Base-by-base conservation (phyloP, 495 filamentous ascomycete genomes). In the Aspergillus carlsbadensis region DNA sequence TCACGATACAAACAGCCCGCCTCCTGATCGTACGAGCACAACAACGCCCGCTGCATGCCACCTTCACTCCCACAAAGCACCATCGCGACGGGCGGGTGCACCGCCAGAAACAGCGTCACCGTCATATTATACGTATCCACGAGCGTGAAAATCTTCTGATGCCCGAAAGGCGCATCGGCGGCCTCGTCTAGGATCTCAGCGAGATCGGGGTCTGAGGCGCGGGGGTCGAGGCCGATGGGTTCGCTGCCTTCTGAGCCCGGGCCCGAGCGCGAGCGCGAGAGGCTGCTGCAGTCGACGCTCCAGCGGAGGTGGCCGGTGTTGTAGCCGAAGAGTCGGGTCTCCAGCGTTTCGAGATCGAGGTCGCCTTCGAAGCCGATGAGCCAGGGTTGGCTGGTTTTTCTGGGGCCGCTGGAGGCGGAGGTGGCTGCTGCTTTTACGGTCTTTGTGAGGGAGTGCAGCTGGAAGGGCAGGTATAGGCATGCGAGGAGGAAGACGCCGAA, bases 11-110 rank as follows among this genome's bases (percentile, higher is more conserved):
- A 22, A 5, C n/a, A 37, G 6, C n/a, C 11, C 14, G 10, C 6
- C 20, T 34, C 21, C 47, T 33, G 24, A 24, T 51, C 47, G n/a
- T 51, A 51, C 8, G 47, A 51, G 47, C 47, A 51, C 34, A 34
- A 18, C 33, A 51, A 15, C 10, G 21, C 47, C 1, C 33, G 47
- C 10, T 51, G 47, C 47, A 51, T 51, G 4, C 47, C 33, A 14
- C 31, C 47, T 24, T 51, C 47, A 18, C 47, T 39, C 4, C 47
- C 47, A 3, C 17, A 24, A 2, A 51, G 1, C 5, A 51, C n/a
- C 11, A 51, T 18, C 6, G 34, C 47, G 7, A 51, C 47, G 8
- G 47, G 47, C n/a, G 47, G 47, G 1, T 33, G 11, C 1, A 39
- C 11, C 6, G 33, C 47, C 7, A 10, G 1, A 14, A 51, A 51